Conservation (phyloP, 2,329 filamentous ascomycete species). For the Penicillium sp. region DNA sequence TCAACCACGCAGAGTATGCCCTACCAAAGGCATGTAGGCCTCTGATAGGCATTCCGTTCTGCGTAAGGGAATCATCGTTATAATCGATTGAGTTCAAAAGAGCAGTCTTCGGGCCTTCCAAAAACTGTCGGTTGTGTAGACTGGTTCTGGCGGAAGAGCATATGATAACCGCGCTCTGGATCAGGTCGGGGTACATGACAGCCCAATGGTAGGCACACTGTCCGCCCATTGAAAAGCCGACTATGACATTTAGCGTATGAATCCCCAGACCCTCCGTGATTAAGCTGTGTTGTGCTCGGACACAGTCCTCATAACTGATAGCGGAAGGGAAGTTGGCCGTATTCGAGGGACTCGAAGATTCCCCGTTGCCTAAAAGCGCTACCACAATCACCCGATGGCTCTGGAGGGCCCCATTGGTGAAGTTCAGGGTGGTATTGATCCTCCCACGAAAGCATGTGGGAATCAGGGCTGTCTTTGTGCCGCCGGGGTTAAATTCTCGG, state of each 20-base stretch:
- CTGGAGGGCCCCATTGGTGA: slow-evolving; percentile 46
- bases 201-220: slow-evolving; percentile 55
- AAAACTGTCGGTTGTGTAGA: slow-evolving; percentile 53
- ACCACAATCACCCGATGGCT: slow-evolving; percentile 52
- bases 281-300: slow-evolving; percentile 48
- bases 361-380: slow-evolving; percentile 54
- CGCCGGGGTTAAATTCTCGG: slow-evolving; percentile 46
- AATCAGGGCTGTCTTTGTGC: slow-evolving; percentile 50
- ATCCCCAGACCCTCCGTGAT: slow-evolving; percentile 43
- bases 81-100: slow-evolving; percentile 50
- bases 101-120: slow-evolving; percentile 53
- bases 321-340: slow-evolving; percentile 42
- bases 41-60: slow-evolving; percentile 32
- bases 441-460: slow-evolving; percentile 61
- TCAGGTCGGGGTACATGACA: slow-evolving; percentile 48
- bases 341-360: slow-evolving; percentile 55
- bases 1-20: slow-evolving; percentile 54
- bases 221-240: slow-evolving; percentile 58
- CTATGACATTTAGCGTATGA: slow-evolving; percentile 43
- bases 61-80: slow-evolving; percentile 32
- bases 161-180: slow-evolving; percentile 48
- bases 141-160: slow-evolving; percentile 53
- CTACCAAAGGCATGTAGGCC: slow-evolving; percentile 52
- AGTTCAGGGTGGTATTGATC: slow-evolving; percentile 55
- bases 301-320: slow-evolving; percentile 50